Evolutionary conservation across 805 yeast species (phyloP), one percentile per base, ranked within the genome.

Genomic region (Starmerella cellae): DNA sequence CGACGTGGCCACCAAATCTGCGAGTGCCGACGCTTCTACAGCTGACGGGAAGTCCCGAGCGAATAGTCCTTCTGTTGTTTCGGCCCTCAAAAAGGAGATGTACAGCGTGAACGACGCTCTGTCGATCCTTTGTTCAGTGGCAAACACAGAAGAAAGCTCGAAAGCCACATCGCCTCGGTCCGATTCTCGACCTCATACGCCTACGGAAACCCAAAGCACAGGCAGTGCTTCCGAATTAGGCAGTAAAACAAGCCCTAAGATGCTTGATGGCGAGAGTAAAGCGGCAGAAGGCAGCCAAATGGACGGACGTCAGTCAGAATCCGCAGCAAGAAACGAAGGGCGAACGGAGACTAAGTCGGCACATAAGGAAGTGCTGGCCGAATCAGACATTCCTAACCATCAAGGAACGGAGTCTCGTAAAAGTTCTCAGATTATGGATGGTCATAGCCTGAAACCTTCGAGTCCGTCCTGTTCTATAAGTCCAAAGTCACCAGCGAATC

Each of bases 31-130:
- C n/a, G n/a, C n/a, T n/a, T n/a, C n/a, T n/a, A n/a, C n/a, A n/a
- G n/a, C n/a, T n/a, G n/a, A n/a, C n/a, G n/a, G n/a, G n/a, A n/a
- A n/a, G n/a, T n/a, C n/a, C n/a, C n/a, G n/a, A n/a, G n/a, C n/a
- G n/a, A n/a, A n/a, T n/a, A 28, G 16, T n/a, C 31, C 31, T 8
- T 14, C 16, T 8, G 42, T 45, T 3, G 23, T 40, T 13, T 16
- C 14, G 6, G 50, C 51, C 6, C 33, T 47, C 17, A 28, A 38
- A 9, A 37, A 38, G 29, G 57, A 61, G 49, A 46, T 63, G 20
- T 60, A 61, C 51, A 60, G 57, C 39, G 56, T 65, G 13, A 51
- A 61, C 5, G 68, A 63, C 42, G 68, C 68, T 1, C 53, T 64
- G 34, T 59, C 56, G 31, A 63, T 63, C 19, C 50, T 64, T 26